phyloP scores from a whole-genome alignment of 2,329 filamentous ascomycete species.

The Fusarium anguioides region DNA sequence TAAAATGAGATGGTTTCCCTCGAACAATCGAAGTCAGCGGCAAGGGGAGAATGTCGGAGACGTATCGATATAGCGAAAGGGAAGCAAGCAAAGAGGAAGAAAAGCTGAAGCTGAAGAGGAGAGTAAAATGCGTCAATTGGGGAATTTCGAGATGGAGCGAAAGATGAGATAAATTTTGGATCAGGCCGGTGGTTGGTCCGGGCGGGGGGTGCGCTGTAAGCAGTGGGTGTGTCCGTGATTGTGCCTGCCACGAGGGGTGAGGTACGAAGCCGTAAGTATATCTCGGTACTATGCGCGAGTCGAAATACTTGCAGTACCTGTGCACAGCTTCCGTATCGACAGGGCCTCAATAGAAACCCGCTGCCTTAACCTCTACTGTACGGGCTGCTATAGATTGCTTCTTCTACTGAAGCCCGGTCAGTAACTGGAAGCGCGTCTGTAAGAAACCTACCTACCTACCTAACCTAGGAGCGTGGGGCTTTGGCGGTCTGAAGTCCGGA shows the following conservation, averaged over 20 bases:
- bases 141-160: constrained; percentile 42
- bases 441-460: too few species aligned
- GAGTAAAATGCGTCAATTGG: constrained; percentile 46
- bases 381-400: not conserved
- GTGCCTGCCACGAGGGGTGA: constrained; percentile 2
- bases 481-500: constrained; percentile 40
- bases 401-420: constrained; percentile 12
- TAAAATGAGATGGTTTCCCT: constrained; percentile 17
- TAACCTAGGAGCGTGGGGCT: constrained; percentile 25
- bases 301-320: constrained; percentile 16
- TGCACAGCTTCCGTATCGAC: not conserved
- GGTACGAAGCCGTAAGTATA: constrained; percentile 19
- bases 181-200: constrained; percentile 45
- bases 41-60: constrained; percentile 25
- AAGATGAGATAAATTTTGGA: constrained; percentile 47
- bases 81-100: constrained; percentile 20
- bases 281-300: constrained; percentile 3
- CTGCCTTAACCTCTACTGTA: not conserved
- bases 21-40: constrained; percentile 27
- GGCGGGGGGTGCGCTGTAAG: constrained; percentile 24
- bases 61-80: constrained; percentile 22
- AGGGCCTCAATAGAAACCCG: not conserved
- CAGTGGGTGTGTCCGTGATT: constrained; percentile 6
- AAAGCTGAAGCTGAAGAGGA: constrained; percentile 25
- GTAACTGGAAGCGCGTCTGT: constrained; percentile 23